These are phyloP conservation scores for Oryza meyeriana DNA, from an alignment of 176 grass and related monocot genomes.

Conservation along the genomic window DNA sequence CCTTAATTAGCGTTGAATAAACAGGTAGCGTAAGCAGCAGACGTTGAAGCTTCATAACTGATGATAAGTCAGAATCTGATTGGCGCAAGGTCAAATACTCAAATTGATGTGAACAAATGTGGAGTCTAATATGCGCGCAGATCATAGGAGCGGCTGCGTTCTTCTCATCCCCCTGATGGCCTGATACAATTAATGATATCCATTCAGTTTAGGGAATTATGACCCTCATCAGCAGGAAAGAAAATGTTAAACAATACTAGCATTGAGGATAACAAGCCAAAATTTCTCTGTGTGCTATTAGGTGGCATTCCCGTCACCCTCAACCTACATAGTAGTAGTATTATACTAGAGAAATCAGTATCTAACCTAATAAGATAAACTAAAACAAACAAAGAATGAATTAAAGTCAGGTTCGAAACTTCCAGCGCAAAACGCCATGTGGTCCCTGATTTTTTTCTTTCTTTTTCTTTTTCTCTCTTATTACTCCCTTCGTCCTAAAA, in stretches of 20 bases:
- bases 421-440: neutral
- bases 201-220: neutral
- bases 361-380: conserved; percentile 20
- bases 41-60: neutral
- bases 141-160: neutral
- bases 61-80: conserved; percentile 25
- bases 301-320: conserved; percentile 24
- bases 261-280: neutral
- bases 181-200: neutral
- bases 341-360: neutral
- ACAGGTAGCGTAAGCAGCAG: neutral
- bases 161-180: neutral
- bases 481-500: too few species aligned
- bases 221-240: neutral
- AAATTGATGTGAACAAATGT: conserved; percentile 33
- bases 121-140: conserved; percentile 5
- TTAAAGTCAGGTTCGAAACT: neutral
- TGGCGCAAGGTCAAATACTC: conserved; percentile 25
- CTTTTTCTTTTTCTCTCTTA: too few species aligned
- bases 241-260: neutral
- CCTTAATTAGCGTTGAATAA: conserved; percentile 23
- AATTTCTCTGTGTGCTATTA: neutral
- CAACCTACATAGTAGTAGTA: neutral
- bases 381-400: neutral
- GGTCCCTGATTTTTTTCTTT: neutral